Evolutionary conservation across 2,329 filamentous ascomycete species (phyloP).

Genomic region (Fusarium sp.): DNA sequence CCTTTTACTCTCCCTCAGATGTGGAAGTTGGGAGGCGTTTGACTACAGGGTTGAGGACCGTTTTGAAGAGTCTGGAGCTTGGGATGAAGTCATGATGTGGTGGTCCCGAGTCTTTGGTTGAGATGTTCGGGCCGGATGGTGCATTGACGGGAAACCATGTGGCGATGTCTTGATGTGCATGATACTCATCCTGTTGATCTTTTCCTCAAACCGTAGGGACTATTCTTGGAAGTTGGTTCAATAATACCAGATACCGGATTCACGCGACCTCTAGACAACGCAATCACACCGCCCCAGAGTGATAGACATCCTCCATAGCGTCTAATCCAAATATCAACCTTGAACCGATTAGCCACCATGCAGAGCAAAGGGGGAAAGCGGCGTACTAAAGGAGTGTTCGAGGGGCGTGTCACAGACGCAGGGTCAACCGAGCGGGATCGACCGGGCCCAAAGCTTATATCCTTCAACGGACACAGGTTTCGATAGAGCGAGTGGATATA

Average conservation of each 20-base stretch:
- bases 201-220: neutral
- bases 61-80: neutral
- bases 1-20: neutral
- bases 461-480: neutral
- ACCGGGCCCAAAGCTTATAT: constrained; percentile 31
- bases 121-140: neutral
- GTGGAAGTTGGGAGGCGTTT: neutral
- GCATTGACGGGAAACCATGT: neutral
- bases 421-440: neutral
- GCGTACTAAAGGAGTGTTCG: constrained; percentile 7
- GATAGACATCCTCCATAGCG: neutral
- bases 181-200: neutral
- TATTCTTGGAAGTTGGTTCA: neutral
- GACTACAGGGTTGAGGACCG: neutral
- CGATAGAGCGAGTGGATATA: constrained; percentile 10
- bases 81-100: neutral
- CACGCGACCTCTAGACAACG: no score
- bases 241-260: neutral
- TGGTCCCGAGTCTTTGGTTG: neutral
- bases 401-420: constrained; percentile 26
- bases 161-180: neutral
- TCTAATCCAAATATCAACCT: neutral
- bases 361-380: neutral
- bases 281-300: neutral
- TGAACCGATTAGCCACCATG: neutral